Base-by-base conservation (phyloP, 371 early-diverging fungal genomes). In the Mycotypha africana region DNA sequence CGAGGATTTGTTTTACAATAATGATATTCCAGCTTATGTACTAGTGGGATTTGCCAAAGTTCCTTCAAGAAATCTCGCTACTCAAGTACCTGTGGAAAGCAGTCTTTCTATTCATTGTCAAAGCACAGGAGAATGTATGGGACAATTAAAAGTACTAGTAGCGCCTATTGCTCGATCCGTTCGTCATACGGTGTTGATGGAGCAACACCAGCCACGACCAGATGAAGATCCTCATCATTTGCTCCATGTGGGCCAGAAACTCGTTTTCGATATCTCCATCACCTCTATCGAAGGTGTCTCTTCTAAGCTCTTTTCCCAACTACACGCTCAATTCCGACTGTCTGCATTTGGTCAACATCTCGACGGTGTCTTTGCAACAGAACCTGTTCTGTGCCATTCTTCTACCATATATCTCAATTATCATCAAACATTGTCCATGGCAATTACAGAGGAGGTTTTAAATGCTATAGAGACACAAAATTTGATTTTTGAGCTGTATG, bases 321-420 rank as follows among this genome's bases (percentile, higher is more conserved):
- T 89, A 7, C 92, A 92, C 57, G 85, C 82, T 33, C 91, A 90
- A 38, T 84, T 91, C 59, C 76, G 85, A 44, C 42, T 84, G 1
- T 80, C 81, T 3, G 74, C 78, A 4, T 82, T 88, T 60, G 83
- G 81, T 14, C 59, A 50, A n/a, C 57, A 70, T 19, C 31, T 58
- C n/a, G 53, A 53, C 15, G 49, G 53, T 23, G 46, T 58, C 1
- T 48, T 52, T 45, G 53, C 53, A 14, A 44, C 58, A 4, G 49
- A 58, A 3, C 22, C 49, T 20, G 26, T 14, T 0, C 22, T 39
- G 7, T 38, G 43, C 19, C 35, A 23, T 4, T 21, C 17, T 5
- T 37, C 24, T 4, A 21, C 40, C 5, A 68, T 84, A 26, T 51
- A 62, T 20, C 81, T 84, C 49, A 72, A 81, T 20, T 84, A 79